Percentiles rank a stretch among this genome's conserved stretches.
phyloP scores from a whole-genome alignment of 228 moss, liverwort and hornwort genomes.

The Sphagnum magellanicum region DNA sequence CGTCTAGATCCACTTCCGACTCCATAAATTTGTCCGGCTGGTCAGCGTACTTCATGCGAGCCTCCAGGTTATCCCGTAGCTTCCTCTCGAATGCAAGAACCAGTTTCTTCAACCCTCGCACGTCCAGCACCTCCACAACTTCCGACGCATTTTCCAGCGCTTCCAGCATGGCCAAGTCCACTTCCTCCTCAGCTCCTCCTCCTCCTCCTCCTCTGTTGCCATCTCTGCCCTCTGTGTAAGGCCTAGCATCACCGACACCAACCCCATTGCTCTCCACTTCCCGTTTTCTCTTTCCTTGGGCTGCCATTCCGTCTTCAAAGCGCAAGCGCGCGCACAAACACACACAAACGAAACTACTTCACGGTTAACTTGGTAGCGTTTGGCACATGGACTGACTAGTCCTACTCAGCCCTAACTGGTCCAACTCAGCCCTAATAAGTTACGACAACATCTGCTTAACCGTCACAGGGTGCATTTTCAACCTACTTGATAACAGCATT shows the following conservation, averaged over 20 bases:
- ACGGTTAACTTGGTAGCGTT: too few species aligned
- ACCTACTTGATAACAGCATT: too few species aligned
- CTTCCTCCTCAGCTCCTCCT: constrained; percentile 5
- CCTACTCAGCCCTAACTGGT: too few species aligned
- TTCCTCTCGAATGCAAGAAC: constrained; percentile 88
- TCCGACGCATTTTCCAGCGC: constrained; percentile 52
- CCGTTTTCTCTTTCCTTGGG: constrained; percentile 74
- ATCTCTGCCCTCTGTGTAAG: constrained; percentile 10
- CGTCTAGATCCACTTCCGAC: constrained; percentile 92
- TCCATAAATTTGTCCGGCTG: constrained; percentile 95
- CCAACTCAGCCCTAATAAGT: too few species aligned
- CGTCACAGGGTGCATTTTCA: too few species aligned
- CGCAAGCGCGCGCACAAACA: too few species aligned
- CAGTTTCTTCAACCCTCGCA: constrained; percentile 80
- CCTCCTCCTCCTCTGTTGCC: constrained; percentile 1
- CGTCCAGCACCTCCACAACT: constrained; percentile 73
- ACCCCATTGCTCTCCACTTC: constrained; percentile 50
- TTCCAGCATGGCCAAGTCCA: constrained; percentile 51
- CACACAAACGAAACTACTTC: too few species aligned
- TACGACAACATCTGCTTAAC: too few species aligned
- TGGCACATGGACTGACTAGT: too few species aligned
- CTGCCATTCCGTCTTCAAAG: constrained; percentile 15
- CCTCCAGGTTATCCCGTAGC: constrained; percentile 84
- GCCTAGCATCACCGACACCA: constrained; percentile 24
- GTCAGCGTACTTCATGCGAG: constrained; percentile 93